These are phyloP conservation scores for Neurospora sp. DNA, from an alignment of 495 filamentous ascomycete species.

Conservation along the genomic window DNA sequence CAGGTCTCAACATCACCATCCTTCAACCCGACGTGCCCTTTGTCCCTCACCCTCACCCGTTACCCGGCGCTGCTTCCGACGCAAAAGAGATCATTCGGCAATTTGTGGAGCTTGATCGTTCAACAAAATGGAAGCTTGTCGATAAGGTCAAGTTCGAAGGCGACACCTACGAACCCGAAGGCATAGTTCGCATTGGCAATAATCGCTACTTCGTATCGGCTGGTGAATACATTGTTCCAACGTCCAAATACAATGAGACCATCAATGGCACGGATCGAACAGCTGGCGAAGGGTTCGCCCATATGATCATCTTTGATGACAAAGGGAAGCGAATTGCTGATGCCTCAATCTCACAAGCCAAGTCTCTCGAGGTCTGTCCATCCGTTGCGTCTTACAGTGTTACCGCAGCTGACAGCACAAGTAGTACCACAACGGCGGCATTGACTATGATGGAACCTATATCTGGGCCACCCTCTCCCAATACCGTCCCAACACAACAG, in stretches of 20 bases:
- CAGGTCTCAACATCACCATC: constrained; percentile 8
- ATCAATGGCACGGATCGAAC: constrained; percentile 26
- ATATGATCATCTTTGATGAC: constrained; percentile 25
- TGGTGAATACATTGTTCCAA: constrained; percentile 19
- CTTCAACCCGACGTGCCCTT: constrained; percentile 5
- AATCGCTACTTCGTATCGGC: constrained; percentile 24
- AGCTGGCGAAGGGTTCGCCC: constrained; percentile 21
- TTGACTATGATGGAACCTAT: constrained; percentile 32
- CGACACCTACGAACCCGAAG: constrained; percentile 29
- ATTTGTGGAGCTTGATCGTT: constrained; percentile 19
- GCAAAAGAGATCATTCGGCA: constrained; percentile 21
- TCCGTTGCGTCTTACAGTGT: not conserved
- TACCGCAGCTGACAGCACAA: not conserved
- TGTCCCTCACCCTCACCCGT: constrained; percentile 14
- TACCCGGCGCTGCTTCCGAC: constrained; percentile 18
- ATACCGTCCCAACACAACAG: constrained; percentile 30
- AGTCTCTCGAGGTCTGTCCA: constrained; percentile 10
- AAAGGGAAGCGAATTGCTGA: constrained; percentile 26
- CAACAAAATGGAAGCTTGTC: constrained; percentile 23
- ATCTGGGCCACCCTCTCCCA: constrained; percentile 27
- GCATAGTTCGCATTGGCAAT: constrained; percentile 24
- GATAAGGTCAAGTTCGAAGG: constrained; percentile 25
- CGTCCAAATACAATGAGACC: constrained; percentile 14
- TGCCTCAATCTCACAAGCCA: constrained; percentile 19
- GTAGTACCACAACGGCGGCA: constrained; percentile 26